Percentiles rank a stretch among this genome's conserved stretches.
Evolutionary conservation across 768 basidiomycete genomes (phyloP).

Genomic region (Suillus tomentosus): DNA sequence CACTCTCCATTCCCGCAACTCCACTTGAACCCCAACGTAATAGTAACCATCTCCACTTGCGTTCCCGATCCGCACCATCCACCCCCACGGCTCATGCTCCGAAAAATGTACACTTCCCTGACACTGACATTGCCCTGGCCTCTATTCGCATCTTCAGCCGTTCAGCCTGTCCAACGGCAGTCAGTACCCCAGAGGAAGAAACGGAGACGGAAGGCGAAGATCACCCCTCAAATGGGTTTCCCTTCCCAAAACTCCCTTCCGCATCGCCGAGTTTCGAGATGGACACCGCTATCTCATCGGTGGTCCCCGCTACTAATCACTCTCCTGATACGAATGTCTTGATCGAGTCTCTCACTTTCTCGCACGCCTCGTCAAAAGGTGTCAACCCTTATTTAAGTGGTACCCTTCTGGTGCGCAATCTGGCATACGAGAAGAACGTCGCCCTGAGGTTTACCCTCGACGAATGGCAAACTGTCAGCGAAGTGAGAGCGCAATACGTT

Average conservation of each 20-base stretch:
- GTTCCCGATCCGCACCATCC: constrained; percentile 59
- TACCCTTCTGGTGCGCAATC: constrained; percentile 79
- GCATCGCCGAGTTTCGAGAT: constrained; percentile 23
- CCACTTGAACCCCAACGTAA: constrained; percentile 1
- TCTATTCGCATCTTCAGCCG: constrained; percentile 64
- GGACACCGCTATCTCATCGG: constrained; percentile 20
- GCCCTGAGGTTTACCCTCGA: constrained; percentile 89
- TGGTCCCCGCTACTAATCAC: constrained; percentile 11
- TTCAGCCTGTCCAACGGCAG: constrained; percentile 69
- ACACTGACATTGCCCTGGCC: constrained; percentile 58
- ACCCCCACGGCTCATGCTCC: constrained; percentile 50
- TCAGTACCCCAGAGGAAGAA: constrained; percentile 41
- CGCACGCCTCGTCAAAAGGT: constrained; percentile 13
- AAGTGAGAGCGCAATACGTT: constrained; percentile 62
- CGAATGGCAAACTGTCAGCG: constrained; percentile 90
- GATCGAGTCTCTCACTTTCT: constrained; percentile 40
- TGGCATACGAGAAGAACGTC: constrained; percentile 85
- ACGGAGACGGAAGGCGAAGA: constrained; percentile 46
- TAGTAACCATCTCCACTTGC: constrained; percentile 22
- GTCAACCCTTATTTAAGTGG: constrained; percentile 57
- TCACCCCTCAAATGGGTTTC: constrained; percentile 13
- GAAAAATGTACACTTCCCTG: constrained; percentile 91
- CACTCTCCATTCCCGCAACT: constrained; percentile 16
- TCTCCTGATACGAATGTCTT: constrained; percentile 31
- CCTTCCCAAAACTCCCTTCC: constrained; percentile 29